A percentile compares a stretch with the other conserved stretches of the same genome.
phyloP scores from a whole-genome alignment of 805 yeast genomes.

The Metschnikowia amazonensis region DNA sequence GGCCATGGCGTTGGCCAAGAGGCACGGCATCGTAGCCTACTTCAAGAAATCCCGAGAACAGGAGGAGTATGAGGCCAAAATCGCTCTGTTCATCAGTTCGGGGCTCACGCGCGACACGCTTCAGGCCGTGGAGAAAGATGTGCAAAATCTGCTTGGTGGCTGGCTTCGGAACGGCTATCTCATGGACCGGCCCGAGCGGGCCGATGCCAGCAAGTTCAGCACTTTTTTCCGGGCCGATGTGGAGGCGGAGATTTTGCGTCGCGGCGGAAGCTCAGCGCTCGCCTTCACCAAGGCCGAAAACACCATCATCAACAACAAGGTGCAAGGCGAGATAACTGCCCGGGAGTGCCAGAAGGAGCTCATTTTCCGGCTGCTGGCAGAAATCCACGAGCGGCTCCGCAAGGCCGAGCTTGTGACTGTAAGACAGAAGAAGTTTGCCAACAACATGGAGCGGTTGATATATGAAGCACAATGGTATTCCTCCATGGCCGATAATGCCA shows the following conservation, averaged over 20 bases:
- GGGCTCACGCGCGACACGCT: constrained; percentile 21
- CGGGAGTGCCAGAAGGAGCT: constrained; percentile 19
- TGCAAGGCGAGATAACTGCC: constrained; percentile 14
- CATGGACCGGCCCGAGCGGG: not conserved
- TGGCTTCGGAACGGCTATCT: not conserved
- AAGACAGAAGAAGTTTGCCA: constrained; percentile 28
- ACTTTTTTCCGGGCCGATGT: constrained; percentile 6
- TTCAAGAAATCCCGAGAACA: constrained; percentile 3
- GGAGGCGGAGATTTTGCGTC: constrained; percentile 10
- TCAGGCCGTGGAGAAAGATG: constrained; percentile 15
- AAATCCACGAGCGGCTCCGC: constrained; percentile 20
- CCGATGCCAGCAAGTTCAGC: not conserved
- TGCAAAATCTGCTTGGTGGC: not conserved
- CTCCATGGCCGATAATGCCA: constrained; percentile 18
- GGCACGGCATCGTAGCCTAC: constrained; percentile 4
- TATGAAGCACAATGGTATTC: constrained; percentile 41
- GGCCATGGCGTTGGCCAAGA: constrained; percentile 4
- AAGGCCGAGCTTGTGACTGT: constrained; percentile 24
- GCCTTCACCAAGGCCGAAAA: constrained; percentile 28
- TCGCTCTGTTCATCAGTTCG: constrained; percentile 12
- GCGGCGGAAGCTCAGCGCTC: constrained; percentile 14
- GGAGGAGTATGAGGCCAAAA: constrained; percentile 9
- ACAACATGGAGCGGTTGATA: constrained; percentile 28
- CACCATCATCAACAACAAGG: constrained; percentile 16
- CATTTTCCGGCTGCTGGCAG: constrained; percentile 24